These are phyloP conservation scores for Phaeoacremonium minimum DNA, from an alignment of 2,329 filamentous ascomycete genomes.

Conservation along the genomic window DNA sequence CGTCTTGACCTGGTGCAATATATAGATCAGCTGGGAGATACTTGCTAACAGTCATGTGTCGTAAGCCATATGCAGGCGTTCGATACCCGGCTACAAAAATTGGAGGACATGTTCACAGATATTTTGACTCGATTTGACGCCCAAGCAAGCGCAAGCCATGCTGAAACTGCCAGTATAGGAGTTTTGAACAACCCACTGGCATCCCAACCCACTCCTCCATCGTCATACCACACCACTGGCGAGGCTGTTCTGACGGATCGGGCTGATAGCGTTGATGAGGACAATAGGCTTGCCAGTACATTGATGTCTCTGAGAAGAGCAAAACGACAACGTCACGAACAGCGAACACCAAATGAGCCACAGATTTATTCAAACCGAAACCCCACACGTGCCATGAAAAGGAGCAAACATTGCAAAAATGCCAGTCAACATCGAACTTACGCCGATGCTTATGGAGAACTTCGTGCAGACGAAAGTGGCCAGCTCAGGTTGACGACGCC, in stretches of 20 bases:
- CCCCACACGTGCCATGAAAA: neutral
- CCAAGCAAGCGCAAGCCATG: neutral
- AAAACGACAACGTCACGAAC: too few relatives aligned
- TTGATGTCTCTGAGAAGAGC: too few relatives aligned
- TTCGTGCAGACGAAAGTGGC: neutral
- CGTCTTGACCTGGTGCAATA: neutral
- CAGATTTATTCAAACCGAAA: too few relatives aligned
- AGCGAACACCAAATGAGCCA: too few relatives aligned
- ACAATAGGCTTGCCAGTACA: neutral
- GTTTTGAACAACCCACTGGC: neutral
- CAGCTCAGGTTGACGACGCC: too few relatives aligned
- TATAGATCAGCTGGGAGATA: neutral
- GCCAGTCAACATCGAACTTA: neutral
- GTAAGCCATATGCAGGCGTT: neutral
- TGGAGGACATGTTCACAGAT: neutral
- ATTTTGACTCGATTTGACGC: neutral
- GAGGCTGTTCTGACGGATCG: neutral
- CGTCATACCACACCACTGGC: neutral
- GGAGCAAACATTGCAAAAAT: neutral
- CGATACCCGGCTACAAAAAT: neutral
- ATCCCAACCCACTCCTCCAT: neutral
- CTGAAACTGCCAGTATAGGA: neutral
- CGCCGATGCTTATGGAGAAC: neutral
- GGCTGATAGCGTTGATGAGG: too few relatives aligned
- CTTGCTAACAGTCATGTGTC: neutral